Conservation (phyloP, 129 eudicot species). For the Oenanthe sinensis region DNA sequence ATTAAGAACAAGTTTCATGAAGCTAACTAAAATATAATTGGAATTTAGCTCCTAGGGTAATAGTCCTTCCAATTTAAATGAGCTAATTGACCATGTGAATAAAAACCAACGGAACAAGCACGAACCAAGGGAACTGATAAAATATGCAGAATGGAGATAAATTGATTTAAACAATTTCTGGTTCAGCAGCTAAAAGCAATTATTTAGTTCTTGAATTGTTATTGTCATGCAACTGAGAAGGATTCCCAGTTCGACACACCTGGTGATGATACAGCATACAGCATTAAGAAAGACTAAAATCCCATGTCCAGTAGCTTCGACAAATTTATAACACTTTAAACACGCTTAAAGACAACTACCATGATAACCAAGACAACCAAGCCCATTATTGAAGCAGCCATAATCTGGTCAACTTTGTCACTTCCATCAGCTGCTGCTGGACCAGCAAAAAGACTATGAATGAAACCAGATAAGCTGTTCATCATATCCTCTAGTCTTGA, state of each 20-base stretch:
- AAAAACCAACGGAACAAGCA: background rate
- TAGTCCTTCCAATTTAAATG: background rate
- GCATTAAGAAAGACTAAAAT: background rate
- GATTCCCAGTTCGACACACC: background rate
- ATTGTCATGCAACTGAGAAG: background rate
- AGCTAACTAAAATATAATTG: background rate
- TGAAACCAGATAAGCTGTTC: conserved; percentile 48
- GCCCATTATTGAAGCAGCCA: conserved; percentile 52
- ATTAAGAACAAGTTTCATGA: too few species aligned
- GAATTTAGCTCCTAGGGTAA: background rate
- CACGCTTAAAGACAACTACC: conserved; percentile 46
- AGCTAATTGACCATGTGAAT: background rate
- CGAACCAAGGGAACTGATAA: background rate
- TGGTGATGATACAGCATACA: background rate
- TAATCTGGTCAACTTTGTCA: conserved; percentile 18
- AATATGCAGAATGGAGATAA: background rate
- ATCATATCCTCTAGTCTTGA: conserved; percentile 44
- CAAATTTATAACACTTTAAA: conserved; percentile 24
- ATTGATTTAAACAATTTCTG: background rate
- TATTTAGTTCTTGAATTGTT: background rate
- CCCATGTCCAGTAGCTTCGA: conserved; percentile 27
- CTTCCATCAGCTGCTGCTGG: conserved; percentile 33
- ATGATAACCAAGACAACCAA: conserved; percentile 62
- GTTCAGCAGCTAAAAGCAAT: background rate
- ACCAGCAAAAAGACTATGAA: conserved; percentile 42